Evolutionary conservation across 176 grass and related monocot species (phyloP).

Genomic region (Carex parvula): DNA sequence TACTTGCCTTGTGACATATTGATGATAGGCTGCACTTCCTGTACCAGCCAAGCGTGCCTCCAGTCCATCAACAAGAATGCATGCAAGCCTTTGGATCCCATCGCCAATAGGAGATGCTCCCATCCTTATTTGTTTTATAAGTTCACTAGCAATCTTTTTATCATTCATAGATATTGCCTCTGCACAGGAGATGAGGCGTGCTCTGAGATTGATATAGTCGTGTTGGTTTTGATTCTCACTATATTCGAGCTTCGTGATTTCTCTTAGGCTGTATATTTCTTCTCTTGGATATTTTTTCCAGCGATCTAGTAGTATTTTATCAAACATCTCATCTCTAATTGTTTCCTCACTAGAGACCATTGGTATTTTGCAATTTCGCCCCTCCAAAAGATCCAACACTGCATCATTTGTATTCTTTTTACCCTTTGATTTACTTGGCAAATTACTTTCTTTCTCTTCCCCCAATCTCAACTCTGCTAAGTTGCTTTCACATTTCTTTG

Average conservation of each 20-base stretch:
- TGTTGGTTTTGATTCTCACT: constrained; percentile 26
- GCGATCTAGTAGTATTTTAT: constrained; percentile 38
- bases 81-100: constrained; percentile 42
- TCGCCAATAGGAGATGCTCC: constrained; percentile 42
- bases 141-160: constrained; percentile 20
- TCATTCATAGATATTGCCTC: constrained; percentile 33
- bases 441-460: background rate
- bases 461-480: background rate
- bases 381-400: constrained; percentile 27
- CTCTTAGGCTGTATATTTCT: constrained; percentile 32
- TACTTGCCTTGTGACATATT: constrained; percentile 21
- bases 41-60: constrained; percentile 56
- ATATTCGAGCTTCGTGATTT: constrained; percentile 20
- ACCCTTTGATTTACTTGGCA: background rate
- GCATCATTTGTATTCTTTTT: constrained; percentile 15
- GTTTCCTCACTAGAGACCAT: constrained; percentile 29
- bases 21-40: constrained; percentile 31
- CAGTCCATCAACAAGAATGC: constrained; percentile 44
- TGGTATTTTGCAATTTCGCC: constrained; percentile 36
- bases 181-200: constrained; percentile 43
- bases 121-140: constrained; percentile 46
- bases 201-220: constrained; percentile 34
- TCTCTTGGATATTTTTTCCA: background rate
- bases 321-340: constrained; percentile 45
- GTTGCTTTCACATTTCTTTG: background rate